These are phyloP conservation scores for Fusarium nisikadoi DNA, from an alignment of 2,329 filamentous ascomycete genomes.

Conservation along the genomic window DNA sequence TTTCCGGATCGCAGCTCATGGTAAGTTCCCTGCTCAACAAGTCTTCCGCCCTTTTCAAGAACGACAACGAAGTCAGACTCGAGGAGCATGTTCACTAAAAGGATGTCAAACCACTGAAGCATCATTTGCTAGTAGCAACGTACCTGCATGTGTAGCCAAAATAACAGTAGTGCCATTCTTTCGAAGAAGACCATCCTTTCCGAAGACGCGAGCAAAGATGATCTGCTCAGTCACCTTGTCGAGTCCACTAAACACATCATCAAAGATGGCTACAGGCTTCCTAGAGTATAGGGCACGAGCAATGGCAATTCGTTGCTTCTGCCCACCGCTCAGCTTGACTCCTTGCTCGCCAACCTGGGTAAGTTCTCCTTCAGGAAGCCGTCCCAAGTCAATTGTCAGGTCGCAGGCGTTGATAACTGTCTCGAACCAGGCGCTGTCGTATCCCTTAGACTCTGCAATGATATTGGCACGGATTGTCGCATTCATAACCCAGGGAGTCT, in stretches of 20 bases:
- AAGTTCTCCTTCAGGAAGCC: constrained; percentile 39
- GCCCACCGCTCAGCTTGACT: constrained; percentile 50
- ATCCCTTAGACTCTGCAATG: constrained; percentile 44
- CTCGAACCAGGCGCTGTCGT: constrained; percentile 48
- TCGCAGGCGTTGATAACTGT: constrained; percentile 50
- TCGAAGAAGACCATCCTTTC: constrained; percentile 49
- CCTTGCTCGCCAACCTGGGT: constrained; percentile 48
- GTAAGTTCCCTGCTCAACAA: constrained; percentile 56
- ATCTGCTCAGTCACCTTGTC: constrained; percentile 55
- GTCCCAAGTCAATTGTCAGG: constrained; percentile 44
- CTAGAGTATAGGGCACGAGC: constrained; percentile 49
- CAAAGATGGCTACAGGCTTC: constrained; percentile 50
- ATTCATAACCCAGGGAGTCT: constrained; percentile 50
- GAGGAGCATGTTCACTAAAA: constrained; percentile 48
- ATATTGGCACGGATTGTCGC: constrained; percentile 51
- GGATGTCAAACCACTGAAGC: not conserved
- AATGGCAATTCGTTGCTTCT: constrained; percentile 49
- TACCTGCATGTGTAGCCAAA: constrained; percentile 50
- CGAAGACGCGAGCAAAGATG: constrained; percentile 54
- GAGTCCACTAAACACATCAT: constrained; percentile 54
- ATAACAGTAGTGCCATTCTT: constrained; percentile 46
- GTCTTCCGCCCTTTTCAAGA: constrained; percentile 51
- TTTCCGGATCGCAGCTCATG: constrained; percentile 49
- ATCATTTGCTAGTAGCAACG: not conserved
- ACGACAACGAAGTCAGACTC: constrained; percentile 58